Base-by-base conservation (phyloP, 306 rosid species). In the Trifolium pratense region DNA sequence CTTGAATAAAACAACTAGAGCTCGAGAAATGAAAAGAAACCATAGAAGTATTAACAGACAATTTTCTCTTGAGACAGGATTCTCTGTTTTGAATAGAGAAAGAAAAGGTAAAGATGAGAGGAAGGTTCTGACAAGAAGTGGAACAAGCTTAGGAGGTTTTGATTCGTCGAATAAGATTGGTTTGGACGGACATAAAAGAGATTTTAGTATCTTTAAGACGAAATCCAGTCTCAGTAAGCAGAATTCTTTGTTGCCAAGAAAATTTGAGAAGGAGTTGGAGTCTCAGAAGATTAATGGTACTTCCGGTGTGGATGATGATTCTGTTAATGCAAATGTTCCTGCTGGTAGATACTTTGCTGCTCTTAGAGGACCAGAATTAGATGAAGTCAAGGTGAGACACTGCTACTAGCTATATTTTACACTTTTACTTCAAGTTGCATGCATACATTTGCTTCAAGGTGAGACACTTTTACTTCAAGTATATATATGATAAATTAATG, bases 341-440 rank as follows among this genome's bases (percentile, higher is more conserved):
- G 98, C 84, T 31, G 94, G 91, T 20, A 90, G 96, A 80, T 88
- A 88, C 77, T 88, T 82, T n/a, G 96, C 92, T 60, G 98, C 98
- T 36, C 96, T 92, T 46, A 88, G 83, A 76, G 98, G 98, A 36
- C 94, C 98, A 52, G 98, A 90, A 71, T 84, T 92, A n/a, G 96
- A 92, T 32, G 79, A 90, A 90, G 91, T 92, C 84, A 92, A 87
- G 96, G 97, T 92, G 17, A 80, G 20, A 43, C 4, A 40, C 15
- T 45, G 42, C 15, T 31, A 20, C 11, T 4, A 4, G 2, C 61
- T 17, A 64, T 11, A 16, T 26, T 45, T 10, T 53, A 21, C 39
- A 59, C 29, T 6, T 7, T 29, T 29, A 4, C 6, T 4, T 29
- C 32, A 4, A 4, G 6, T 29, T 29, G 32, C 32, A 29, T 29